Conservation (phyloP, 2,329 filamentous ascomycete genomes). For the Epichloe elymi region DNA sequence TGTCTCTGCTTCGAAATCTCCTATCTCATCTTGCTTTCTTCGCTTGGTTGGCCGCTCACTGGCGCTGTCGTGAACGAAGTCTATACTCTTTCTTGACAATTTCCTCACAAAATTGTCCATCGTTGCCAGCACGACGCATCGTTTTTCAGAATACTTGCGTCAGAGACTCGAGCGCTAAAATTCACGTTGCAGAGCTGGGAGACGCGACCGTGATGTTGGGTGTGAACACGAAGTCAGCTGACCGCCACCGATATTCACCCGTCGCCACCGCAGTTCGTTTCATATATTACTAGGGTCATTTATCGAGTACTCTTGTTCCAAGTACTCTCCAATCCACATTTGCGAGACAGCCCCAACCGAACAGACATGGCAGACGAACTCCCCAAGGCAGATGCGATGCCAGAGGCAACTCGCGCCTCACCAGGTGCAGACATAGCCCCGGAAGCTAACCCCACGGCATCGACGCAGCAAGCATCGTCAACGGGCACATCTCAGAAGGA, state of each 20-base stretch:
- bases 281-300: too few species aligned
- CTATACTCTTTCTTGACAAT: slow-evolving; percentile 11
- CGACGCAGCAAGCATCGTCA: slow-evolving; percentile 2
- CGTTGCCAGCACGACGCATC: slow-evolving; percentile 6
- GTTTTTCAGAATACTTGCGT: not conserved
- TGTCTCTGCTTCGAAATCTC: slow-evolving; percentile 11
- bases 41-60: slow-evolving; percentile 19
- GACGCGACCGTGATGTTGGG: slow-evolving; percentile 3
- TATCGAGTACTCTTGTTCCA: not conserved
- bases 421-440: slow-evolving; percentile 11
- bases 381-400: slow-evolving; percentile 9
- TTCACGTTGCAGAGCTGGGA: not conserved
- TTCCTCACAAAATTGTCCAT: slow-evolving; percentile 28
- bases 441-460: slow-evolving; percentile 9
- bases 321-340: not conserved
- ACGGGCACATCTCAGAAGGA: slow-evolving; percentile 21
- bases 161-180: not conserved
- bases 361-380: slow-evolving; percentile 19
- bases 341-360: not conserved
- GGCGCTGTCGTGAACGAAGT: slow-evolving; percentile 4
- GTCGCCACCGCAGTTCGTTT: not conserved
- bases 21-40: slow-evolving; percentile 15
- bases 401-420: slow-evolving; percentile 11
- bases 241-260: slow-evolving; percentile 10
- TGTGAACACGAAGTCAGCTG: slow-evolving; percentile 27